Conservation (phyloP, 2,329 filamentous ascomycete species). For the Pseudopyricularia javanii region DNA sequence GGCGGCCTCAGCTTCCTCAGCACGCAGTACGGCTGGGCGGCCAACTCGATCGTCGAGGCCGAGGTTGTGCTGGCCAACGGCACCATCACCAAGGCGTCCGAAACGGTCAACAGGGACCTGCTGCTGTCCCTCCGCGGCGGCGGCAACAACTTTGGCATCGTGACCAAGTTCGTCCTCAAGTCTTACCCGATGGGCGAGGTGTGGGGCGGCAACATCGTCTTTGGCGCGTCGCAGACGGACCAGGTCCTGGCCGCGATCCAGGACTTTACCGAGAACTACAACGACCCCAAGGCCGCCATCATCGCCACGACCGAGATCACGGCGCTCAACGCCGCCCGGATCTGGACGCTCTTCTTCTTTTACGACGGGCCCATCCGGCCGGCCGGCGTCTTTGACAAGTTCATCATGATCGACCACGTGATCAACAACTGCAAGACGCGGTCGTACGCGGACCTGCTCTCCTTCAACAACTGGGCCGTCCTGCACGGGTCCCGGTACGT, state of each 20-base stretch:
- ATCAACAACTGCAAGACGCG: slow-evolving; percentile 19
- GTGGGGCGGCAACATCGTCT: slow-evolving; percentile 5
- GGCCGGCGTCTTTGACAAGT: slow-evolving; percentile 40
- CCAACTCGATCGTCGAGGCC: slow-evolving; percentile 22
- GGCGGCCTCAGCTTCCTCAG: slow-evolving; percentile 21
- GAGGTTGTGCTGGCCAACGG: slow-evolving; percentile 28
- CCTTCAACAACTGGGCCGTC: slow-evolving; percentile 8
- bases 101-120: slow-evolving; percentile 19
- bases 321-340: slow-evolving; percentile 27
- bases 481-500: background rate
- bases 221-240: background rate
- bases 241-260: slow-evolving; percentile 21
- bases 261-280: slow-evolving; percentile 45
- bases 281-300: slow-evolving; percentile 46
- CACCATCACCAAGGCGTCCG: slow-evolving; percentile 21
- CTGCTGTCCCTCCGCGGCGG: slow-evolving; percentile 28
- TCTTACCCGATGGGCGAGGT: slow-evolving; percentile 1
- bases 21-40: slow-evolving; percentile 19
- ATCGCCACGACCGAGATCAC: slow-evolving; percentile 42
- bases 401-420: slow-evolving; percentile 30
- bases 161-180: slow-evolving; percentile 10
- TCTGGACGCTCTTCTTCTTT: slow-evolving; percentile 50
- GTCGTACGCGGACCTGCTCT: slow-evolving; percentile 14
- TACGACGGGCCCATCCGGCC: slow-evolving; percentile 46
- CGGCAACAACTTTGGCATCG: slow-evolving; percentile 25